Conservation (phyloP, 2,329 filamentous ascomycete species). For the Claviceps maximensis region DNA sequence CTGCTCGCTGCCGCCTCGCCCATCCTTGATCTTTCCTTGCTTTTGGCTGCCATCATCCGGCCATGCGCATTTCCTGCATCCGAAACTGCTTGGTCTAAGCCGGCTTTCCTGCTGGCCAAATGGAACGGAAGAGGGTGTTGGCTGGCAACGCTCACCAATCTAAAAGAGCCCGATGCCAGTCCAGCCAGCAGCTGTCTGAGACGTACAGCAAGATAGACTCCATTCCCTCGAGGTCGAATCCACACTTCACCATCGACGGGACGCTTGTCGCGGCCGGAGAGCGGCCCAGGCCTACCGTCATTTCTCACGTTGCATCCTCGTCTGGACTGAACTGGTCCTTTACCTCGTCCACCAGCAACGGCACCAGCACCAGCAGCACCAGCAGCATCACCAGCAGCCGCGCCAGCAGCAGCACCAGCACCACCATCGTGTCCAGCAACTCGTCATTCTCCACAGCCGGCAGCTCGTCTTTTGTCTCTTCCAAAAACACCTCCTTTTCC, state of each 20-base stretch:
- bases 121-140: slow-evolving; percentile 6
- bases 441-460: neutral
- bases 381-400: neutral
- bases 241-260: neutral
- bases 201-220: slow-evolving; percentile 1
- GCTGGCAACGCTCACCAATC: neutral
- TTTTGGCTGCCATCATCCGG: neutral
- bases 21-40: neutral
- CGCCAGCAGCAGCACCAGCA: neutral
- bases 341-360: neutral
- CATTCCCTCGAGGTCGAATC: slow-evolving; percentile 1
- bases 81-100: neutral
- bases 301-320: neutral
- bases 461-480: neutral
- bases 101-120: neutral
- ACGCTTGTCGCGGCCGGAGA: neutral
- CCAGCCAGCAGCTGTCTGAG: slow-evolving; percentile 6
- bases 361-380: neutral
- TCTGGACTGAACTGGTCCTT: neutral
- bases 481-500: slow-evolving; percentile 5
- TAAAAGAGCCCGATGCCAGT: slow-evolving; percentile 3
- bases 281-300: neutral
- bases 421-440: neutral
- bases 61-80: neutral
- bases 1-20: neutral